These are phyloP conservation scores for Boletus eberwhitei DNA, from an alignment of 768 basidiomycete genomes.

Conservation along the genomic window DNA sequence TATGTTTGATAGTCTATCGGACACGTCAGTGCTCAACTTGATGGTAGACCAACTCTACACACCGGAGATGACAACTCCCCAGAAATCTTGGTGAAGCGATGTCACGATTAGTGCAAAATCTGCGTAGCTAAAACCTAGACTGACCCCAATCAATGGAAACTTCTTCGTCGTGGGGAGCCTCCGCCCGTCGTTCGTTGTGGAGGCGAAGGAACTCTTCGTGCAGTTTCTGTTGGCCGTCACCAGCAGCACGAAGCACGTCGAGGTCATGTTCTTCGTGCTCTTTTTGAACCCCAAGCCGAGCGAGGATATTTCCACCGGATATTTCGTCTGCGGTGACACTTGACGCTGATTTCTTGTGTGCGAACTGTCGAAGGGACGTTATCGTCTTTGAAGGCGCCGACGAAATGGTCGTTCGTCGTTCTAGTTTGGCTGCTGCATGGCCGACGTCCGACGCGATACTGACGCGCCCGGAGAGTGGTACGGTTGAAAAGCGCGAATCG, in stretches of 20 bases:
- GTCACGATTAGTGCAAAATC: slow-evolving; percentile 3
- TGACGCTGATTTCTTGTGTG: slow-evolving; percentile 65
- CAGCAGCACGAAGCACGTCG: slow-evolving; percentile 42
- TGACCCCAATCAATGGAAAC: slow-evolving; percentile 77
- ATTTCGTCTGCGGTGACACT: slow-evolving; percentile 46
- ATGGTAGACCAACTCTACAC: slow-evolving; percentile 12
- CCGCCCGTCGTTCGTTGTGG: slow-evolving; percentile 51
- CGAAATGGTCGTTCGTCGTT: slow-evolving; percentile 32
- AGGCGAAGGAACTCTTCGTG: slow-evolving; percentile 74
- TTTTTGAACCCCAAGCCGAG: slow-evolving; percentile 49
- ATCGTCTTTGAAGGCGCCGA: slow-evolving; percentile 19
- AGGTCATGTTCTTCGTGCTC: slow-evolving; percentile 37
- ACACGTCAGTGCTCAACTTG: slow-evolving; percentile 4
- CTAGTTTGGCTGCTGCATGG: slow-evolving; percentile 19
- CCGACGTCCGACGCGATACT: slow-evolving; percentile 32
- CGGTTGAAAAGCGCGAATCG: slow-evolving; percentile 49
- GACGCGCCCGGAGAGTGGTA: slow-evolving; percentile 40
- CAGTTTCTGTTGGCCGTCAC: slow-evolving; percentile 66
- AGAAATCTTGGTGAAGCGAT: slow-evolving; percentile 62
- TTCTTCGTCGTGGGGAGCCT: slow-evolving; percentile 38
- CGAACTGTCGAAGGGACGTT: slow-evolving; percentile 24
- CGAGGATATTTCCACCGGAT: slow-evolving; percentile 46
- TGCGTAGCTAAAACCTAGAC: neutral
- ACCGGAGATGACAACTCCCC: slow-evolving; percentile 93
- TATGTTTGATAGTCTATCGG: slow-evolving; percentile 80